These are phyloP conservation scores for Fagus sylvatica DNA, from an alignment of 306 rosid genomes.

Conservation along the genomic window DNA sequence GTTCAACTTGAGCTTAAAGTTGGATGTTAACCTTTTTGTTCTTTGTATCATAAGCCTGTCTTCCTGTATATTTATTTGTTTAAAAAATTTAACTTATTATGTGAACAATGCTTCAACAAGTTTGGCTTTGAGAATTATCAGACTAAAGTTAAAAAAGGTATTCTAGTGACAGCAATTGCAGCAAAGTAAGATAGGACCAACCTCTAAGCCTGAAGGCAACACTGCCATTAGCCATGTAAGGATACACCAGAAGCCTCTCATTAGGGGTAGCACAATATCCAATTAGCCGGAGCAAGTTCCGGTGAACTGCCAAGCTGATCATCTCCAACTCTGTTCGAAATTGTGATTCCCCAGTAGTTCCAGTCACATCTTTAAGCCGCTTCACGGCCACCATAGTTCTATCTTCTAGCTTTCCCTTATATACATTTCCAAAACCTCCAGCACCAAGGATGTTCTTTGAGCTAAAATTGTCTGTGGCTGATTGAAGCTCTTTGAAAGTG, in stretches of 20 bases:
- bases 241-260: conserved; percentile 91
- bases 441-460: conserved; percentile 87
- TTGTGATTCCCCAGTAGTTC: conserved; percentile 88
- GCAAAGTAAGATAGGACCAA: conserved; percentile 29
- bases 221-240: conserved; percentile 95
- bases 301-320: conserved; percentile 96
- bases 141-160: neutral
- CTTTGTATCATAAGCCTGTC: neutral
- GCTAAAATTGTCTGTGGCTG: conserved; percentile 76
- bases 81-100: neutral
- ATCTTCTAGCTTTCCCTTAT: conserved; percentile 80
- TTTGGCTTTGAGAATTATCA: neutral
- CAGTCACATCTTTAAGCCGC: conserved; percentile 85
- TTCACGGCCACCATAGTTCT: conserved; percentile 90
- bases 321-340: conserved; percentile 92
- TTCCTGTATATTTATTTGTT: neutral
- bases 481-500: conserved; percentile 83
- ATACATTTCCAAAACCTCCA: conserved; percentile 97
- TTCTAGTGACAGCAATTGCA: neutral
- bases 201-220: conserved; percentile 96
- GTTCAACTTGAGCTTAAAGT: neutral
- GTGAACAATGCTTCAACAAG: neutral
- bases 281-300: conserved; percentile 78
- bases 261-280: conserved; percentile 84
- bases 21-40: neutral